Evolutionary conservation across 305 asterid species (phyloP), one percentile per base, ranked within the genome.

Genomic region (Nicotiana rustica): DNA sequence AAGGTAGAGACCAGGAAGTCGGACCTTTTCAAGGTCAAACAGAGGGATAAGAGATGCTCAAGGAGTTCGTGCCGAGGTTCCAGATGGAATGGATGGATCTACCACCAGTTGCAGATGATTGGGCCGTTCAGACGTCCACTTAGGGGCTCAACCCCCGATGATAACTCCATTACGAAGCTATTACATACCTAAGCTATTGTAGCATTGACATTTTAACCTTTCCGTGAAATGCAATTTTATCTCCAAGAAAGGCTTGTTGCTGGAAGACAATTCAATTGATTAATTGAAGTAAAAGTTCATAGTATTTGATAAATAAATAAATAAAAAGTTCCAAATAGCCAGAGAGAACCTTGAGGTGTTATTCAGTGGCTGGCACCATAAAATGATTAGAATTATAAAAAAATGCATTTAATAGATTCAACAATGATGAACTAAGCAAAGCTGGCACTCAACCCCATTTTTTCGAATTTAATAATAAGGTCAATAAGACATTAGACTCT

Each of bases 401-500:
- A 65, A 10, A 10, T 10, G 4, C 14, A 52, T 52, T 52, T 12
- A 12, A 19, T 41, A 41, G 10, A 21, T 19, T 19, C 17, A 21
- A 15, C 13, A 69, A 71, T 44, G 12, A 71, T 6, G 38, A 47
- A 71, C 61, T 12, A 71, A 44, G 13, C 61, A 47, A 44, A 47
- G 78, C 78, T 44, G 61, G 61, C 78, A 71, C 19, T 47, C 10
- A 19, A 59, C 35, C 78, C 78, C 78, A 44, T 21, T 18, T 47
- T 19, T 44, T 2, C 3, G 6, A 71, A 4, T 10, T 19, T 44
- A 2, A 12, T n/a, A 70, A 70, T 18, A 70, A 49, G 4, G 3
- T 41, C 21, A 69, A 9, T 41, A 71, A 12, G 13, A 57, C 14
- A 3, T 8, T 41, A 19, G 3, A 66, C 21, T 44, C 78, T 18